A percentile compares a stretch with the other conserved stretches of the same genome.
Evolutionary conservation across 179 eudicot genomes (phyloP).

Genomic region (Amaranthus tricolor): DNA sequence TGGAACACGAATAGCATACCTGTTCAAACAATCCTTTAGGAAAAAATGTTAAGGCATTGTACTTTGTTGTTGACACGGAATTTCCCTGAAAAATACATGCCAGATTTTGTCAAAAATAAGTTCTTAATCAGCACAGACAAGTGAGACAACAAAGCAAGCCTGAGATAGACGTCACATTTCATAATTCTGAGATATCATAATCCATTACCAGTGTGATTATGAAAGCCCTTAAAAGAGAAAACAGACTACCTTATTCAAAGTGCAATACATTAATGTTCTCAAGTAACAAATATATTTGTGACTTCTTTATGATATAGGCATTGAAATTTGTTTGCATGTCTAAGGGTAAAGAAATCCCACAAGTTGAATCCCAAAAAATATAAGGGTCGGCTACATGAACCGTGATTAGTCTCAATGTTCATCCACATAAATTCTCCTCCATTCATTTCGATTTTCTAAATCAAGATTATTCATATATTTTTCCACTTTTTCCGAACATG

Average conservation of each 20-base stretch:
- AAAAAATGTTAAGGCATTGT: constrained; percentile 77
- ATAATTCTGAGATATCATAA: neutral
- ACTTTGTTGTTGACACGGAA: constrained; percentile 96
- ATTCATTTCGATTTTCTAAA: too few species aligned
- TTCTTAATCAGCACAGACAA: neutral
- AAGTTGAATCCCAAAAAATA: too few species aligned
- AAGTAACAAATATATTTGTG: neutral
- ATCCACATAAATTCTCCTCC: too few species aligned
- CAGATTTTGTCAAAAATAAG: constrained; percentile 11
- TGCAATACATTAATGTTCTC: neutral
- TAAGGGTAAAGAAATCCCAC: too few species aligned
- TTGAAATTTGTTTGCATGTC: too few species aligned
- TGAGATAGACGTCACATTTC: neutral
- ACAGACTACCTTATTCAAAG: neutral
- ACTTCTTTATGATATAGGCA: neutral
- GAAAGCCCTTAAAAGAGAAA: neutral
- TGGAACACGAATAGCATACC: constrained; percentile 40
- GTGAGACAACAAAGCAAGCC: neutral
- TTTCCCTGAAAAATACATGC: constrained; percentile 64
- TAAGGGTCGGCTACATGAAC: too few species aligned
- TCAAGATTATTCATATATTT: too few species aligned
- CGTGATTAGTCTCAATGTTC: too few species aligned
- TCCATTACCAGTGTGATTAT: neutral
- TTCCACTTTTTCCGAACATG: too few species aligned
- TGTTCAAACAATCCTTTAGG: constrained; percentile 99